Evolutionary conservation across 1,139 yeast species (phyloP), one percentile per base, ranked within the genome.

Genomic region (Hyphopichia wangnamkhiaoensis): DNA sequence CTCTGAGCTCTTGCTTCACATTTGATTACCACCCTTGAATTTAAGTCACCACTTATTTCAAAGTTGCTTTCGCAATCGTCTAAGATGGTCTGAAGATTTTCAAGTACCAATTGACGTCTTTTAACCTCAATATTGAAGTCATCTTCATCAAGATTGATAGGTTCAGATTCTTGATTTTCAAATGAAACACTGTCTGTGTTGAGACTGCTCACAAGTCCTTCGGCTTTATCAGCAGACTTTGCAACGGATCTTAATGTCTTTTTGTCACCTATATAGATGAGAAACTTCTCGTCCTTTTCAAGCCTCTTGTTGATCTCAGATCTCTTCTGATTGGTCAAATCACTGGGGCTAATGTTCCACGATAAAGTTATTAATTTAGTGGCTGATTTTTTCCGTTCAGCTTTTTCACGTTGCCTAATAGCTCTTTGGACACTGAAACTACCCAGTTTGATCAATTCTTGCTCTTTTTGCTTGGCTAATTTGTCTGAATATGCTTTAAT

Each of bases 311-410:
- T 45, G 19, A 72, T 64, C 45, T 71, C 77, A 4, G 52, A 48
- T 31, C 43, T 53, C 47, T 71, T 72, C 44, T 72, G 77, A 41
- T 63, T 56, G 31, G 50, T 55, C 46, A 72, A 61, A 50, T 72
- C 78, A 31, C 70, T 58, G 14, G 58, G 42, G 43, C 69, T 67
- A 31, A 72, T 71, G 36, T 59, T 58, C 76, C 76, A 72, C 17
- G 63, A 56, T 7, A 71, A 48, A 5, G 59, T 52, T 20, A 71
- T 46, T 5, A 59, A 47, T 44, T 66, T 71, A n/a, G 65, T 54
- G 2, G 73, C 62, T 1, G 68, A 59, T 41, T 63, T 65, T 45
- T 68, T 71, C 56, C 58, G 62, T 36, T 65, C 71, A 1, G 61
- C 60, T 34, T 52, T 58, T 31, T 59, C 58, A 29, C 71, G 53